These are phyloP conservation scores for Hydnum rufescens DNA, from an alignment of 768 basidiomycete species.

Conservation along the genomic window DNA sequence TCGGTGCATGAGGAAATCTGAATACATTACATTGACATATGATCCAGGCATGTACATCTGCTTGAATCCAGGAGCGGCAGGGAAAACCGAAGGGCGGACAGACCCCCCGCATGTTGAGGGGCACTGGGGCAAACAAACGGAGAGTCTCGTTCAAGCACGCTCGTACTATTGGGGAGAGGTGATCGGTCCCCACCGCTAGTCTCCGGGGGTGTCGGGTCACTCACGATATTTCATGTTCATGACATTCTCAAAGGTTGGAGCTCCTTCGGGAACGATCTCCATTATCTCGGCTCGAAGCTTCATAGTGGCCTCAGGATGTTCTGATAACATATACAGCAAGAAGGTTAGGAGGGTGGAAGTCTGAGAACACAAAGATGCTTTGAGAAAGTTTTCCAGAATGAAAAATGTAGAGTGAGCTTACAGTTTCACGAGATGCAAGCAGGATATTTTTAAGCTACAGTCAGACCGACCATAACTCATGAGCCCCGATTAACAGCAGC, in stretches of 20 bases:
- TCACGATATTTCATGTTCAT: slow-evolving; percentile 4
- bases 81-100: not conserved
- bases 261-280: not conserved
- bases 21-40: slow-evolving; percentile 2
- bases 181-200: slow-evolving; percentile 1
- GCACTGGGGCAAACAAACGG: slow-evolving; percentile 19
- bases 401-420: too few relatives aligned
- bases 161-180: slow-evolving; percentile 13
- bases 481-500: not conserved
- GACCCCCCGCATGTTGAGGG: slow-evolving; percentile 3
- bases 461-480: too few relatives aligned
- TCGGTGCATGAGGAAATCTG: slow-evolving; percentile 14
- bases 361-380: too few relatives aligned
- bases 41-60: slow-evolving; percentile 7
- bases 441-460: slow-evolving; percentile 9
- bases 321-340: slow-evolving; percentile 4
- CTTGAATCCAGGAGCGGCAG: slow-evolving; percentile 1
- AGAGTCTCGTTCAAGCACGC: slow-evolving; percentile 19
- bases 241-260: slow-evolving; percentile 3
- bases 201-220: slow-evolving; percentile 3
- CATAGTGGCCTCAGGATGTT: slow-evolving; percentile 6
- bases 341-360: slow-evolving; percentile 9
- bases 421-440: slow-evolving; percentile 10
- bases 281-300: slow-evolving; percentile 12
- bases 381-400: too few relatives aligned